These are phyloP conservation scores for Botrytis cinerea DNA, from an alignment of 2,329 filamentous ascomycete species.

Conservation along the genomic window DNA sequence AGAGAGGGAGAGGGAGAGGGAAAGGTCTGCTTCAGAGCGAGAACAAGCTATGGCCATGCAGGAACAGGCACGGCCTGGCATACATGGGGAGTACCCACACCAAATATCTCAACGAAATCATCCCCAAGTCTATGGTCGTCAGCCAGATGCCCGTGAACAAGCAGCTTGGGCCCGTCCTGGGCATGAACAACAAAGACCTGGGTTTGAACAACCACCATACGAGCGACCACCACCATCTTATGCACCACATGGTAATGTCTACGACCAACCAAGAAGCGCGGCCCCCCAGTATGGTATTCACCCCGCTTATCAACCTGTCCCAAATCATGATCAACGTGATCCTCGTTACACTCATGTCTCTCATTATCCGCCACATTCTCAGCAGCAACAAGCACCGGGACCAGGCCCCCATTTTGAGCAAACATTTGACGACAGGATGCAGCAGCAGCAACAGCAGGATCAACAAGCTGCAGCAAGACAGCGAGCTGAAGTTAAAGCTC, in stretches of 20 bases:
- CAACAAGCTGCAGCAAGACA: conserved; percentile 40
- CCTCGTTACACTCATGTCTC: conserved; percentile 42
- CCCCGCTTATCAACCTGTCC: conserved; percentile 34
- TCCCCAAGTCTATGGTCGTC: conserved; percentile 33
- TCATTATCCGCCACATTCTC: conserved; percentile 40
- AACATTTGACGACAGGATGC: conserved; percentile 39
- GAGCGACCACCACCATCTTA: conserved; percentile 26
- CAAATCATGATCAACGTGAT: conserved; percentile 34
- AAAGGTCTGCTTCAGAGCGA: conserved; percentile 20
- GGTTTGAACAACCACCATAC: conserved; percentile 28
- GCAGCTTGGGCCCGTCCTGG: conserved; percentile 38
- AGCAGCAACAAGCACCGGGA: conserved; percentile 40
- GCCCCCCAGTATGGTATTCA: conserved; percentile 35
- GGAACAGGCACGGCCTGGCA: conserved; percentile 27
- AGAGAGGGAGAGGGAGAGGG: conserved; percentile 10
- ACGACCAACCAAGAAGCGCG: conserved; percentile 36
- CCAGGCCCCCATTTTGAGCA: conserved; percentile 41
- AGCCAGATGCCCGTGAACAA: conserved; percentile 37
- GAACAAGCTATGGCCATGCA: conserved; percentile 45
- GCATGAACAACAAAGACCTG: conserved; percentile 32
- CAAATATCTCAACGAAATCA: conserved; percentile 36
- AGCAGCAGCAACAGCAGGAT: conserved; percentile 44
- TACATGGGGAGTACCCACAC: conserved; percentile 34
- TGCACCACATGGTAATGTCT: conserved; percentile 30
- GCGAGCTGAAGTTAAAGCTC: conserved; percentile 43